Evolutionary conservation across 176 grass and related monocot species (phyloP).

Genomic region (Avena sativa): DNA sequence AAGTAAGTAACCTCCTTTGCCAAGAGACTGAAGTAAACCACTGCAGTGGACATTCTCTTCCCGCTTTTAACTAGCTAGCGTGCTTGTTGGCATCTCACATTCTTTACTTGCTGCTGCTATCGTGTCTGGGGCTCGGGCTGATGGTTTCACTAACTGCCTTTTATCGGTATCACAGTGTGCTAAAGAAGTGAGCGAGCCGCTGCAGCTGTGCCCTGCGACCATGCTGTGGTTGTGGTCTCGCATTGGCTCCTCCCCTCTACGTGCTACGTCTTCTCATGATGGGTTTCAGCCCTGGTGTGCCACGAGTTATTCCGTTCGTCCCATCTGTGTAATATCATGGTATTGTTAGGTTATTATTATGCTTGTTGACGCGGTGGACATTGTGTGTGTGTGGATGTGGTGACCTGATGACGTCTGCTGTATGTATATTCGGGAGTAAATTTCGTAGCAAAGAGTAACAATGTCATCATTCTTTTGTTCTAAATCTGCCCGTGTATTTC

Average conservation of each 20-base stretch:
- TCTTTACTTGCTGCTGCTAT: not conserved
- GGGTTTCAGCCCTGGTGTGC: not conserved
- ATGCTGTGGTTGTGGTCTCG: not conserved
- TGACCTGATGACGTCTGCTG: slow-evolving; percentile 1
- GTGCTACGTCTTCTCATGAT: not conserved
- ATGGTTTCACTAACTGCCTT: not conserved
- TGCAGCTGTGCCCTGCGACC: not conserved
- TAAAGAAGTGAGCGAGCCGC: slow-evolving; percentile 58
- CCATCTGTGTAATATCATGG: slow-evolving; percentile 35
- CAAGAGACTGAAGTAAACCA: slow-evolving; percentile 4
- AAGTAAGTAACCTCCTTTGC: slow-evolving; percentile 63
- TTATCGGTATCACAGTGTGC: slow-evolving; percentile 46
- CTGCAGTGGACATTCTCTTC: not conserved
- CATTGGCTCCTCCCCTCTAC: not conserved
- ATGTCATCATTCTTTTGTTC: slow-evolving; percentile 1
- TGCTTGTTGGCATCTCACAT: not conserved
- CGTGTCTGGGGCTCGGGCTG: not conserved
- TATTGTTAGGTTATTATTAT: slow-evolving; percentile 15
- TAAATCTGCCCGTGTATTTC: not conserved
- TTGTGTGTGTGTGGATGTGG: not conserved
- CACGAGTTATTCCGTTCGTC: not conserved
- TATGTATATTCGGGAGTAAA: slow-evolving; percentile 53
- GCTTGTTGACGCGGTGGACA: not conserved
- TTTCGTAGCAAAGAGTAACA: slow-evolving; percentile 23
- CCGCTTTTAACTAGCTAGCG: too few species aligned